A percentile compares a stretch with the other conserved stretches of the same genome.
Evolutionary conservation across 2,329 filamentous ascomycete species (phyloP).

Genomic region (Leptosphaerulina australis): DNA sequence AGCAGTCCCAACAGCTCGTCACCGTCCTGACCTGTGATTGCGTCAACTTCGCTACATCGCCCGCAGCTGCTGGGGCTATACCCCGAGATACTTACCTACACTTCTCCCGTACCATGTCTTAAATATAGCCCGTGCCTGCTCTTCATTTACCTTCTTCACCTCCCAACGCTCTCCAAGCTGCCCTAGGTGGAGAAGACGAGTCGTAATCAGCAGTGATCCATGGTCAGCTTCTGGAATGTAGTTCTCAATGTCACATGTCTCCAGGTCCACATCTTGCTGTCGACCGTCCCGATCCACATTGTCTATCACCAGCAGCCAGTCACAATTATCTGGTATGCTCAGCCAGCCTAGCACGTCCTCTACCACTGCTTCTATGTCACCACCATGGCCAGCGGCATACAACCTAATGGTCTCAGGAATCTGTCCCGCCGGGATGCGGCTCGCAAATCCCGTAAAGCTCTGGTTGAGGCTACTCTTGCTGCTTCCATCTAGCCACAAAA

Average conservation of each 20-base stretch:
- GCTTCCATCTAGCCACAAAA: constrained; percentile 8
- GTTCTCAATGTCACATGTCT: constrained; percentile 23
- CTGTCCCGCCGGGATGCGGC: constrained; percentile 16
- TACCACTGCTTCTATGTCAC: constrained; percentile 15
- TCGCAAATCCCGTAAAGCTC: constrained; percentile 16
- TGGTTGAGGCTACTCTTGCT: constrained; percentile 20
- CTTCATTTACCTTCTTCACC: constrained; percentile 12
- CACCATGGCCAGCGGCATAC: neutral
- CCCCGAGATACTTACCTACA: neutral
- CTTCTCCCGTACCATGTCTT: constrained; percentile 8
- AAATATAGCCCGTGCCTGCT: constrained; percentile 20
- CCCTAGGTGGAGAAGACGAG: constrained; percentile 23
- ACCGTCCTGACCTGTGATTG: neutral
- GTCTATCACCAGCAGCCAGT: constrained; percentile 31
- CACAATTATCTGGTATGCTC: constrained; percentile 17
- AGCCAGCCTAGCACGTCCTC: constrained; percentile 25
- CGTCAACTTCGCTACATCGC: constrained; percentile 6
- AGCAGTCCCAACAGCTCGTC: constrained; percentile 43
- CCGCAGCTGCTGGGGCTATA: neutral
- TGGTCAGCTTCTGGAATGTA: constrained; percentile 28
- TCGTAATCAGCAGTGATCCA: constrained; percentile 30
- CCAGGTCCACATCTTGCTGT: constrained; percentile 3
- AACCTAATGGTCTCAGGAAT: constrained; percentile 15
- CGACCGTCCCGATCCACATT: constrained; percentile 28
- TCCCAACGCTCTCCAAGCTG: constrained; percentile 25